Evolutionary conservation across 2,329 filamentous ascomycete species (phyloP).

Genomic region (Fusarium falciforme): DNA sequence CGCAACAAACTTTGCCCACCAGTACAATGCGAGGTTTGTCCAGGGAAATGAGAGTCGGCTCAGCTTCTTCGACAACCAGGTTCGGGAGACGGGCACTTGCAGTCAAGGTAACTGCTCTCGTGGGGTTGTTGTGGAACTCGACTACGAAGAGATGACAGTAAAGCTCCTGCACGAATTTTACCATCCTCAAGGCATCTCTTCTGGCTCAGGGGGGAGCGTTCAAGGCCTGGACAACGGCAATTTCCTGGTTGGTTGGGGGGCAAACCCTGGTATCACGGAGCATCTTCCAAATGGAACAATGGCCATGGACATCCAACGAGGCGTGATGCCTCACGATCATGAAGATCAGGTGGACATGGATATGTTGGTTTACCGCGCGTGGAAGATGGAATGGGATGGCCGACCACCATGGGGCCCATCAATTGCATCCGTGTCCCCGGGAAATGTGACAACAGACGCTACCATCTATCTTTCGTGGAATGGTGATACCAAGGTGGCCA

Average conservation of each 20-base stretch:
- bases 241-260: constrained; percentile 68
- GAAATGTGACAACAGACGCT: constrained; percentile 14
- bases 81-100: constrained; percentile 25
- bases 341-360: constrained; percentile 13
- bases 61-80: constrained; percentile 65
- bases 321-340: constrained; percentile 55
- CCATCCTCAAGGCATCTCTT: constrained; percentile 61
- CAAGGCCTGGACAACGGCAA: constrained; percentile 66
- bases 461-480: constrained; percentile 45
- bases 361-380: constrained; percentile 41
- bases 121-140: constrained; percentile 52
- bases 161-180: constrained; percentile 60
- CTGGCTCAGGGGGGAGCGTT: constrained; percentile 61
- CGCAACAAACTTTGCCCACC: constrained; percentile 51
- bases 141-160: constrained; percentile 59
- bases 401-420: constrained; percentile 41
- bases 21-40: constrained; percentile 63
- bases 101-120: constrained; percentile 31
- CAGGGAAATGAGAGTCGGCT: constrained; percentile 58
- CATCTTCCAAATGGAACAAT: constrained; percentile 44
- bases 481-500: constrained; percentile 39
- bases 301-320: constrained; percentile 55
- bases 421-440: constrained; percentile 26
- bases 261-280: constrained; percentile 60
- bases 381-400: constrained; percentile 43